These are phyloP conservation scores for Fusarium decemcellulare DNA, from an alignment of 2,329 filamentous ascomycete genomes.

Conservation along the genomic window DNA sequence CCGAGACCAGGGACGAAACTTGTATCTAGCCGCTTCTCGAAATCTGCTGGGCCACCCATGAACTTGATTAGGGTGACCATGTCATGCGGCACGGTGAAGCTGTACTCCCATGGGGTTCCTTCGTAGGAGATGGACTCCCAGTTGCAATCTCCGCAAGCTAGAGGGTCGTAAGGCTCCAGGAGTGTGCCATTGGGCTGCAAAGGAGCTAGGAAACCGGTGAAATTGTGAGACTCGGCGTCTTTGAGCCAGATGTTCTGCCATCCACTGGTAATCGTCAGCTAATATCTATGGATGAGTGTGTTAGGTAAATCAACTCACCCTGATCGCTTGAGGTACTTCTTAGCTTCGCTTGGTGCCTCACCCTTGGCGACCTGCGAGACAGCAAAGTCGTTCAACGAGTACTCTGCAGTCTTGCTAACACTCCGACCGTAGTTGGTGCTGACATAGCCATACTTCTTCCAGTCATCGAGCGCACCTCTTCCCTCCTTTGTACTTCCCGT, in stretches of 20 bases:
- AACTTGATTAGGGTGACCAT: conserved; percentile 65
- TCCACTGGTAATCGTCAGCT: conserved; percentile 48
- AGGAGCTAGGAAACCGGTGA: conserved; percentile 71
- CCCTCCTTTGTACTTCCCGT: conserved; percentile 67
- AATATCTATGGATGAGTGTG: too few species aligned
- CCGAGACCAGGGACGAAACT: conserved; percentile 56
- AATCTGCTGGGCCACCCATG: conserved; percentile 65
- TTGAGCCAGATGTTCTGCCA: conserved; percentile 74
- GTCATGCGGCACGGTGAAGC: conserved; percentile 71
- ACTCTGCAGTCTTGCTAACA: conserved; percentile 70
- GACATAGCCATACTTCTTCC: conserved; percentile 70
- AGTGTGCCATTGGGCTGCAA: conserved; percentile 50
- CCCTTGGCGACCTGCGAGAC: conserved; percentile 53
- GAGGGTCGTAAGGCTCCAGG: conserved; percentile 59
- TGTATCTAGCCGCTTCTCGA: conserved; percentile 63
- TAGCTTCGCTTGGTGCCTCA: conserved; percentile 63
- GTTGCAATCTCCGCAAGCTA: conserved; percentile 65
- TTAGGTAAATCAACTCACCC: background rate
- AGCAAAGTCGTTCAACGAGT: conserved; percentile 71
- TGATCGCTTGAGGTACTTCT: conserved; percentile 60
- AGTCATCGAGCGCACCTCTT: conserved; percentile 71
- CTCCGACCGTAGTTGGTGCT: conserved; percentile 66
- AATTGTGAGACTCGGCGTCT: conserved; percentile 60
- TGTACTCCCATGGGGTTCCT: conserved; percentile 64
- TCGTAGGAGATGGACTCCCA: conserved; percentile 58